Percentiles rank a stretch among this genome's conserved stretches.
These are phyloP conservation scores for Penicillium tannophilum DNA, from an alignment of 495 filamentous ascomycete genomes.

Conservation along the genomic window DNA sequence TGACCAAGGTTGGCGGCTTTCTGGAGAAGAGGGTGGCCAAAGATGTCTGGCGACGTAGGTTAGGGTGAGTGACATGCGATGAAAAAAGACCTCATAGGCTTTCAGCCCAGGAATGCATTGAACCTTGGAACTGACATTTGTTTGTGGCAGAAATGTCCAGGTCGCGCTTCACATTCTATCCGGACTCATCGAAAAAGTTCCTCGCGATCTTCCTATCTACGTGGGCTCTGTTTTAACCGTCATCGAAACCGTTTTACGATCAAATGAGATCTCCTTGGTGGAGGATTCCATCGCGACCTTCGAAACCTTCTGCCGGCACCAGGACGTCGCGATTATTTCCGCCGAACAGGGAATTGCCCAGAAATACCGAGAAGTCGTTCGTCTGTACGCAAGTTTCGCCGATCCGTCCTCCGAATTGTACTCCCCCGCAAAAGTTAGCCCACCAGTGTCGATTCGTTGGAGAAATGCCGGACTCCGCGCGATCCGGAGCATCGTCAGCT, in stretches of 20 bases:
- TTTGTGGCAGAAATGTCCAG: constrained; percentile 73
- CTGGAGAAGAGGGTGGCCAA: constrained; percentile 85
- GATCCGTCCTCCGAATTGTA: constrained; percentile 38
- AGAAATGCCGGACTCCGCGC: constrained; percentile 77
- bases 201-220: constrained; percentile 85
- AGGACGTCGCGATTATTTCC: constrained; percentile 74
- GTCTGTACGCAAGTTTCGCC: constrained; percentile 76
- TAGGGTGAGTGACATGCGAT: constrained; percentile 63
- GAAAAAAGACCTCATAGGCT: not conserved
- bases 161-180: constrained; percentile 87
- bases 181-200: constrained; percentile 87
- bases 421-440: constrained; percentile 50
- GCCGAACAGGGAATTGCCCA: constrained; percentile 79
- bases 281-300: constrained; percentile 85
- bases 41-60: constrained; percentile 79
- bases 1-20: constrained; percentile 90
- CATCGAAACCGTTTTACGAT: constrained; percentile 73
- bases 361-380: constrained; percentile 80
- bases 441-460: constrained; percentile 80
- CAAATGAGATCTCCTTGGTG: constrained; percentile 82
- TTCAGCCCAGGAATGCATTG: not conserved
- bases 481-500: constrained; percentile 74
- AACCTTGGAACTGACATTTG: constrained; percentile 8
- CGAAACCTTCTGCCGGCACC: constrained; percentile 77
- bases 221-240: constrained; percentile 78